Conservation (phyloP, 169 alveolate species). For the Eimeria necatrix region DNA sequence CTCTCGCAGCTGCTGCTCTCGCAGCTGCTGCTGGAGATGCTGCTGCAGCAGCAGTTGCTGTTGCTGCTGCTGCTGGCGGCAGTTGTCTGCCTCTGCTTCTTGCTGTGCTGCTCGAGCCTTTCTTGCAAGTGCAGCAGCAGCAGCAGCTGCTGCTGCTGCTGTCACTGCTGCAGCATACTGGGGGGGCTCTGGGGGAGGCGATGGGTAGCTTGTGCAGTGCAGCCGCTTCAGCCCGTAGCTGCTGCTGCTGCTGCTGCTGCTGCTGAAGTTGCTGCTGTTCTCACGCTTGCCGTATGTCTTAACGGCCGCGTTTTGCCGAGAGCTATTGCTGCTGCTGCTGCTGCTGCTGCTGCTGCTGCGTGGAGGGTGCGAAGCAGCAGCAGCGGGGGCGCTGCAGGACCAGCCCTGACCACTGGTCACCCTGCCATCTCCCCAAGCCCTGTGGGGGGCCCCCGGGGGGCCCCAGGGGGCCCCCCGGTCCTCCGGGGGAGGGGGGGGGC, state of each 20-base stretch:
- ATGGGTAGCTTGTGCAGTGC: too few species aligned
- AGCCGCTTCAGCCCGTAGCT: background rate
- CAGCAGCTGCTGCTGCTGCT: background rate
- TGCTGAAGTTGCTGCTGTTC: slow-evolving; percentile 25
- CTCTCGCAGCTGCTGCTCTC: background rate
- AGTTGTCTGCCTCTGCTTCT: too few species aligned
- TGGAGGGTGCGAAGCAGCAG: too few species aligned
- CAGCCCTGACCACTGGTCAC: too few species aligned
- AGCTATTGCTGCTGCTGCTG: background rate
- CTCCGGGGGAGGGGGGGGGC: too few species aligned
- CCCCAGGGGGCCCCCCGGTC: too few species aligned
- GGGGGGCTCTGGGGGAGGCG: background rate
- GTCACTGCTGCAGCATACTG: background rate
- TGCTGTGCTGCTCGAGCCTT: background rate
- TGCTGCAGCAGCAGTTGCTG: background rate
- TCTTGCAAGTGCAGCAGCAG: background rate
- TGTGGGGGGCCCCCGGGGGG: background rate
- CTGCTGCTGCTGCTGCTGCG: slow-evolving; percentile 14
- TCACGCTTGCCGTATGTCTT: background rate
- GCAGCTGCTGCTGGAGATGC: background rate
- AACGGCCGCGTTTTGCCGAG: background rate
- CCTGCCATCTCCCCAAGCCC: background rate
- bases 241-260: background rate
- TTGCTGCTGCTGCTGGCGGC: background rate
- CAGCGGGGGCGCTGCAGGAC: too few species aligned